phyloP scores from a whole-genome alignment of 2,329 filamentous ascomycete genomes.

The Aureobasidium sp. region DNA sequence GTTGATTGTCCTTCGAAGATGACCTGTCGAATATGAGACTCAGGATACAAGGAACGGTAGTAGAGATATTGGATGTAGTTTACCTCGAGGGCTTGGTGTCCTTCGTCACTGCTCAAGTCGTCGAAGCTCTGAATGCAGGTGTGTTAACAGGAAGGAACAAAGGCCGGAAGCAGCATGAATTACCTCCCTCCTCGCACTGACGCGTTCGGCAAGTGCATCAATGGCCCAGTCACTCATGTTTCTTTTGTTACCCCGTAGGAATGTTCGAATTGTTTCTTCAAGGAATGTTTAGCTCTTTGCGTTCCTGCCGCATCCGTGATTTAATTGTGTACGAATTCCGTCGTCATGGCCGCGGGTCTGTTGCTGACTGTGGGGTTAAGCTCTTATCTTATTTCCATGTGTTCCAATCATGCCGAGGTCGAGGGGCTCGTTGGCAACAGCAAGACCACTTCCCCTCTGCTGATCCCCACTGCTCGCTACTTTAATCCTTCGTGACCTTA shows the following conservation, averaged over 20 bases:
- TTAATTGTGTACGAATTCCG: background rate
- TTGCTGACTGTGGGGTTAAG: background rate
- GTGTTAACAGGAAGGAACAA: background rate
- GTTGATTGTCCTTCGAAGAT: conserved; percentile 44
- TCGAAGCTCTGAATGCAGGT: conserved; percentile 4
- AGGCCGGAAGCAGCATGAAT: background rate
- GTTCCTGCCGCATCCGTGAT: background rate
- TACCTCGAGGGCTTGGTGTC: conserved; percentile 34
- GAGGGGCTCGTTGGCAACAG: background rate
- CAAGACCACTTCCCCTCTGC: background rate
- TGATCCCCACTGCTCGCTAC: background rate
- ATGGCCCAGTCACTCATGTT: background rate
- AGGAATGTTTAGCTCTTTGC: background rate
- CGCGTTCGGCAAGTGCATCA: background rate
- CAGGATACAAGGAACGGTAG: background rate
- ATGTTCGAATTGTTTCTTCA: background rate
- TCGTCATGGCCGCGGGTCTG: background rate
- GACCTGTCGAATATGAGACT: conserved; percentile 34
- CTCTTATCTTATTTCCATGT: background rate
- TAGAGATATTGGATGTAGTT: background rate
- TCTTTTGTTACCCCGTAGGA: background rate
- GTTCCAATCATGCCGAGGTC: background rate
- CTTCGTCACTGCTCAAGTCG: conserved; percentile 26
- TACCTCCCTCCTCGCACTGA: background rate
- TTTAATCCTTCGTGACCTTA: background rate